Base-by-base conservation (phyloP, 1,284 basidiomycete species). In the Ceratobasidium sp. region DNA sequence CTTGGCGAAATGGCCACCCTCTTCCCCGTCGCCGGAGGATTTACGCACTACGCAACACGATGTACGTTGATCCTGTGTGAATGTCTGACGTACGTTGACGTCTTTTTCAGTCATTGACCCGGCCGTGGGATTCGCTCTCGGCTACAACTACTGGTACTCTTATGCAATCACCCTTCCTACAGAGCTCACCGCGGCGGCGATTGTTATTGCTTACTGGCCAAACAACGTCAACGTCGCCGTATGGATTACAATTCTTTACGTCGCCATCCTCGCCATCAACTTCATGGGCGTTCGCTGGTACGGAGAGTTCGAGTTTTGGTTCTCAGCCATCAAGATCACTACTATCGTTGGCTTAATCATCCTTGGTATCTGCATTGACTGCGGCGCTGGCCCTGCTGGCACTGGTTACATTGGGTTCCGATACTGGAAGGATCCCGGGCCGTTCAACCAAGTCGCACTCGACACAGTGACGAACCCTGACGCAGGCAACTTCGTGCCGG, bases 151-250 rank as follows among this genome's bases (percentile, higher is more conserved):
- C 82, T 88, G 87, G 79, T 88, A 89, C 82, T 88, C 89, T 63
- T 89, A 90, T 81, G 86, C 78, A 53, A 90, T 93, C 77, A 89
- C 91, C 18, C 87, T 91, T 15, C 93, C 94, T 9, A 90, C 92
- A 44, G 95, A 97, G 85, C 88, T 96, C 77, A 91, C 91, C 1
- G 94, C 95, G 1, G 92, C 93, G 6, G 88, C 90, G 46, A 90
- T 95, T 73, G 85, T 97, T 60, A 86, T 95, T 79, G 89, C 90
- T 1, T 96, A 92, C 86, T 96, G 95, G 95, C 10, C 46, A 3
- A 80, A 92, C 89, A 81, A 84, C 1, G 83, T 84, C 42, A 91
- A 91, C 78, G 86, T 87, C 60, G 87, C 88, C 6, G 89, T 88
- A 42, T 95, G 95, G 86, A 93, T 91, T 28, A 89, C 90, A 2